Percentiles rank a stretch among this genome's conserved stretches.
These are phyloP conservation scores for Nannochloropsis gaditana DNA, from an alignment of 108 stramenopile genomes.

Conservation along the genomic window DNA sequence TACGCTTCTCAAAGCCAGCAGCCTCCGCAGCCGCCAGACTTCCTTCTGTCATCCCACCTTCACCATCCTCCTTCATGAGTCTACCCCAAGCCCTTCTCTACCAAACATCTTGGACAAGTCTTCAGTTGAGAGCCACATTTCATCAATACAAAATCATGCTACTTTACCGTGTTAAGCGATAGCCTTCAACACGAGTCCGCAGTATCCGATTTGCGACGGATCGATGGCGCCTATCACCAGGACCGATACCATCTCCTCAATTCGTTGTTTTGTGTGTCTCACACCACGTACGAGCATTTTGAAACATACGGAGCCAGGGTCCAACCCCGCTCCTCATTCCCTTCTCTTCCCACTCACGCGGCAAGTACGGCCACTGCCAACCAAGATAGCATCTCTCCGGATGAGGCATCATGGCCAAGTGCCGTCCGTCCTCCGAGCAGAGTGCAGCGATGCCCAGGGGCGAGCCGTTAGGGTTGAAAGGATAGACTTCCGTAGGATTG, in stretches of 20 bases:
- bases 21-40: too few relatives aligned
- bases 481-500: slow-evolving; percentile 85
- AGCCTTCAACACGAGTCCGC: too few relatives aligned
- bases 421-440: slow-evolving; percentile 96
- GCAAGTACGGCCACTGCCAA: slow-evolving; percentile 99
- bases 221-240: too few relatives aligned
- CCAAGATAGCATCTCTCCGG: slow-evolving; percentile 92
- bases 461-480: slow-evolving; percentile 98
- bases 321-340: slow-evolving; percentile 56
- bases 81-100: too few relatives aligned
- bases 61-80: too few relatives aligned
- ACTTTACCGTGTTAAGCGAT: too few relatives aligned
- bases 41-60: too few relatives aligned
- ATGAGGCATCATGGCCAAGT: slow-evolving; percentile 99
- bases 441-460: slow-evolving; percentile 93
- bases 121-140: too few relatives aligned
- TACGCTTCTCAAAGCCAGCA: too few relatives aligned
- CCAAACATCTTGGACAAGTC: too few relatives aligned
- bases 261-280: slow-evolving; percentile 43
- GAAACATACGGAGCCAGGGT: slow-evolving; percentile 99
- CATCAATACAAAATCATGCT: too few relatives aligned
- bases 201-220: too few relatives aligned
- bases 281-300: slow-evolving; percentile 94
- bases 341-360: slow-evolving; percentile 67
- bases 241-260: neutral